Conservation (phyloP, 2,329 filamentous ascomycete species). For the Fusarium setosum region DNA sequence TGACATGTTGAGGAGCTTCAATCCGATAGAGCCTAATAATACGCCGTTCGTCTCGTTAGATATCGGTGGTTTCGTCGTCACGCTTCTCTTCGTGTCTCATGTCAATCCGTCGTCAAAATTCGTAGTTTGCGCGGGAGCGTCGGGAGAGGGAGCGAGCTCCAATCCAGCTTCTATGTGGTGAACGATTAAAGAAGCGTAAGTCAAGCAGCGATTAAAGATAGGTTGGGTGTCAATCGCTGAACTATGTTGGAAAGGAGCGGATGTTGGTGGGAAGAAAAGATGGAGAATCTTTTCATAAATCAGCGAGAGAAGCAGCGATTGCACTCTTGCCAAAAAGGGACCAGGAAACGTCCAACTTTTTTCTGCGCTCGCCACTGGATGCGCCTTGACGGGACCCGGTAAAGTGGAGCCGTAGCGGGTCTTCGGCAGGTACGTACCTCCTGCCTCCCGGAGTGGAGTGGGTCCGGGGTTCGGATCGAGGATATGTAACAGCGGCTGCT, state of each 20-base stretch:
- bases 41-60: background rate
- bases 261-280: slow-evolving; percentile 16
- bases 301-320: slow-evolving; percentile 21
- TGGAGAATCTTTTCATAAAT: slow-evolving; percentile 34
- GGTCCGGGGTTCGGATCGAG: slow-evolving; percentile 7
- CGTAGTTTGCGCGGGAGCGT: slow-evolving; percentile 7
- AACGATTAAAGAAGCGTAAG: background rate
- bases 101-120: slow-evolving; percentile 3
- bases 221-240: background rate
- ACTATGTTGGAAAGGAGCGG: slow-evolving; percentile 12
- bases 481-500: background rate
- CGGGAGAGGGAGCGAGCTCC: background rate
- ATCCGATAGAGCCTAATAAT: background rate
- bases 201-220: background rate
- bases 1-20: slow-evolving; percentile 43
- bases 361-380: slow-evolving; percentile 29
- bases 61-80: background rate
- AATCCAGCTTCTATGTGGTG: slow-evolving; percentile 9
- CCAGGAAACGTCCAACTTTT: slow-evolving; percentile 25
- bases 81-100: slow-evolving; percentile 1
- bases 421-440: slow-evolving; percentile 16
- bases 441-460: slow-evolving; percentile 2
- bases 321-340: background rate
- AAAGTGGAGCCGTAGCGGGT: slow-evolving; percentile 23
- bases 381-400: background rate